Percentiles rank a stretch among this genome's conserved stretches.
Conservation (phyloP, 352 stramenopile species). For the Pythium volutum region DNA sequence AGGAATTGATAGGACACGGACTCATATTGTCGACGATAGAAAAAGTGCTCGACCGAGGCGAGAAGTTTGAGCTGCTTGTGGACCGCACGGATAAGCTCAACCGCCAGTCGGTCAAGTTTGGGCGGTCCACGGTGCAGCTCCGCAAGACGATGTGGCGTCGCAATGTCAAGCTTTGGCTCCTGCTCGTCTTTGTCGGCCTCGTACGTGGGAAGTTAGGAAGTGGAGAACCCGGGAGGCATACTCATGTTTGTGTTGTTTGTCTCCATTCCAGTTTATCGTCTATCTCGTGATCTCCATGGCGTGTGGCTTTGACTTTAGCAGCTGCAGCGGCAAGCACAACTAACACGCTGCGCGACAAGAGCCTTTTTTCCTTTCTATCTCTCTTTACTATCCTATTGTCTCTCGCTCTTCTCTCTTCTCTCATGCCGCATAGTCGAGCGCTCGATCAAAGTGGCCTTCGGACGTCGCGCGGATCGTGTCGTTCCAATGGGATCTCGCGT, state of each 20-base stretch:
- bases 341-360: conserved; percentile 51
- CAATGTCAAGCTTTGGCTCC: conserved; percentile 86
- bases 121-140: conserved; percentile 88
- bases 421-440: conserved; percentile 63
- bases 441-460: conserved; percentile 69
- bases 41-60: conserved; percentile 96
- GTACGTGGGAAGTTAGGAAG: conserved; percentile 34
- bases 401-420: neutral
- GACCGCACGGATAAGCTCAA: conserved; percentile 95
- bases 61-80: conserved; percentile 97
- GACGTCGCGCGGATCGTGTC: conserved; percentile 59
- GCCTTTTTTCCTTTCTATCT: conserved; percentile 3
- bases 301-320: conserved; percentile 80
- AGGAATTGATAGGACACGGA: neutral
- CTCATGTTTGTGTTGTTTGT: neutral
- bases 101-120: conserved; percentile 96
- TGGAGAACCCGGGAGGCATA: no score
- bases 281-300: conserved; percentile 88
- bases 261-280: conserved; percentile 48
- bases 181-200: conserved; percentile 71
- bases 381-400: neutral
- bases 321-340: conserved; percentile 60
- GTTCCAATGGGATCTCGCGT: conserved; percentile 70
- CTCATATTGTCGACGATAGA: conserved; percentile 45
- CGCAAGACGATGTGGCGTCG: conserved; percentile 85